These are phyloP conservation scores for Fusarium cyanostomum DNA, from an alignment of 2,329 filamentous ascomycete genomes.

Conservation along the genomic window DNA sequence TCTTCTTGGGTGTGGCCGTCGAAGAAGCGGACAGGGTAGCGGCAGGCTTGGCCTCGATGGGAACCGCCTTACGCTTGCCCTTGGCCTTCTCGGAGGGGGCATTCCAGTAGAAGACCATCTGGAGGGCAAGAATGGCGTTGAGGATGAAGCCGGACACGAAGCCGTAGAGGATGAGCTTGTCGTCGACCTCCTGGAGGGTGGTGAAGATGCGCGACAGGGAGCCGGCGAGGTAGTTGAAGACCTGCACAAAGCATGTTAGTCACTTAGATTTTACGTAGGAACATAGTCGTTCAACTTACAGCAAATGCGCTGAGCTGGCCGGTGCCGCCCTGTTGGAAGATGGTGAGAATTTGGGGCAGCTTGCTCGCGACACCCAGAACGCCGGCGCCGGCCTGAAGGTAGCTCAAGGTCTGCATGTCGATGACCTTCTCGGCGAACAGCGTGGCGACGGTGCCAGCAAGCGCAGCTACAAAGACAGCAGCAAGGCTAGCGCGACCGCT, in stretches of 20 bases:
- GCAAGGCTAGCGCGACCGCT: slow-evolving; percentile 74
- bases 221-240: slow-evolving; percentile 97
- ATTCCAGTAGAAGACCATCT: slow-evolving; percentile 99
- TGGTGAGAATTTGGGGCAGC: slow-evolving; percentile 89
- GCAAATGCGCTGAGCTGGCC: slow-evolving; percentile 97
- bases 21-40: slow-evolving; percentile 38
- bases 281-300: slow-evolving; percentile 62
- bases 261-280: fast-evolving
- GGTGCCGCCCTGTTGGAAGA: slow-evolving; percentile 86
- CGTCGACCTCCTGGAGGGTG: slow-evolving; percentile 95
- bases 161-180: slow-evolving; percentile 94
- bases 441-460: slow-evolving; percentile 74
- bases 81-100: slow-evolving; percentile 60
- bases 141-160: slow-evolving; percentile 92
- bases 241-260: slow-evolving; percentile 60
- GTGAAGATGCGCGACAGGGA: slow-evolving; percentile 97
- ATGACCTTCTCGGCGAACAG: slow-evolving; percentile 75
- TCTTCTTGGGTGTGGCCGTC: slow-evolving; percentile 51
- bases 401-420: slow-evolving; percentile 72
- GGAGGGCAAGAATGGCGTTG: slow-evolving; percentile 84
- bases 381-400: slow-evolving; percentile 86
- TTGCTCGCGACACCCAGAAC: slow-evolving; percentile 88
- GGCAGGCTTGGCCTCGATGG: slow-evolving; percentile 44
- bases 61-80: slow-evolving; percentile 52
- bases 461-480: slow-evolving; percentile 78